Percentiles rank a stretch among this genome's conserved stretches.
phyloP scores from a whole-genome alignment of 2,329 filamentous ascomycete genomes.

The Colletotrichum salicis region DNA sequence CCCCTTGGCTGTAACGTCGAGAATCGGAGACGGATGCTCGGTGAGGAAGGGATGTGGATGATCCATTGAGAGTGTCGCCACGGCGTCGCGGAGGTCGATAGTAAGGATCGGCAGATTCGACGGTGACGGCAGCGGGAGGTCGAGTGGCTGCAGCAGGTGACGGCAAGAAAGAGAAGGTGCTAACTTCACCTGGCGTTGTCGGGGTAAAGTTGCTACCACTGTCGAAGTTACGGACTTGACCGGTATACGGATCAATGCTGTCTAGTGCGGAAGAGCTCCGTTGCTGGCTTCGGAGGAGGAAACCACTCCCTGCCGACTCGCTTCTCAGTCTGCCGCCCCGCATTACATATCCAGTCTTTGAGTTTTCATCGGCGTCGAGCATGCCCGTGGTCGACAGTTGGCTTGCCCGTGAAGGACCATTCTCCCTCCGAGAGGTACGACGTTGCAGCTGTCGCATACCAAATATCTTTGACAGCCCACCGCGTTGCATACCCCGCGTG shows the following conservation, averaged over 20 bases:
- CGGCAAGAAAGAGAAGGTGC: constrained; percentile 77
- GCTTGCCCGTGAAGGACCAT: constrained; percentile 76
- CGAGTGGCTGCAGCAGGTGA: constrained; percentile 61
- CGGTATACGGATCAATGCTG: constrained; percentile 58
- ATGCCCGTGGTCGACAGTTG: constrained; percentile 86
- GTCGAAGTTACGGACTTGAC: constrained; percentile 59
- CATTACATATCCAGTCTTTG: constrained; percentile 69
- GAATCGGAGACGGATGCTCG: constrained; percentile 45
- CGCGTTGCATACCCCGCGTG: constrained; percentile 74
- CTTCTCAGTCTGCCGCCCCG: constrained; percentile 67
- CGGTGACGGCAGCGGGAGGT: constrained; percentile 53
- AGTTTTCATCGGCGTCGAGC: constrained; percentile 74
- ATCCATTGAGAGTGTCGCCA: constrained; percentile 66
- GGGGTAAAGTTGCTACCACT: constrained; percentile 75
- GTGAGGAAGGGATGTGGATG: constrained; percentile 45
- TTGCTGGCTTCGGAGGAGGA: constrained; percentile 55
- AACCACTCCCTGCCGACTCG: constrained; percentile 68
- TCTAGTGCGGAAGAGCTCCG: constrained; percentile 67
- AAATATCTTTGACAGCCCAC: constrained; percentile 89
- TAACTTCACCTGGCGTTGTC: constrained; percentile 78
- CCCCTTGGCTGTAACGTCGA: constrained; percentile 51
- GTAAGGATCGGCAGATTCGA: constrained; percentile 78
- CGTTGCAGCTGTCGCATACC: constrained; percentile 89
- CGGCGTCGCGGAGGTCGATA: constrained; percentile 85
- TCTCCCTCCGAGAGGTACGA: constrained; percentile 70